A percentile compares a stretch with the other conserved stretches of the same genome.
These are phyloP conservation scores for Fusarium albosuccineum DNA, from an alignment of 2,329 filamentous ascomycete genomes.

Conservation along the genomic window DNA sequence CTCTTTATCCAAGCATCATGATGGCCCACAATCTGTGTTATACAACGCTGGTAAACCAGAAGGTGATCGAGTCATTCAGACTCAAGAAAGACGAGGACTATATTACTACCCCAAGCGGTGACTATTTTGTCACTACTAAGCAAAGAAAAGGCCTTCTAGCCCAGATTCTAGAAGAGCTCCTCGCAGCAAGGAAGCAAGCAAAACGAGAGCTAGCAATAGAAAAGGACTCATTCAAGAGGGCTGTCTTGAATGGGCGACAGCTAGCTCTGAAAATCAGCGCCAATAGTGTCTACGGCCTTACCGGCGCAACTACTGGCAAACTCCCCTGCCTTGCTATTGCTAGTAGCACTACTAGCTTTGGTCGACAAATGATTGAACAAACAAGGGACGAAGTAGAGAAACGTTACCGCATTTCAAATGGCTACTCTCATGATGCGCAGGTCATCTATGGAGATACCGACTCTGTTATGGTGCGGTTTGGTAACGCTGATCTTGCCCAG, in stretches of 20 bases:
- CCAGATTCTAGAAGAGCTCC: slow-evolving; percentile 94
- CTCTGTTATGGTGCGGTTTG: slow-evolving; percentile 99
- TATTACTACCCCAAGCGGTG: slow-evolving; percentile 93
- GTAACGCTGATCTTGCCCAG: slow-evolving; percentile 85
- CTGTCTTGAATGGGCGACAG: slow-evolving; percentile 96
- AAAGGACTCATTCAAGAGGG: slow-evolving; percentile 97
- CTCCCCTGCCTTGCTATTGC: slow-evolving; percentile 95
- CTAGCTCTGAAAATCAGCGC: slow-evolving; percentile 95
- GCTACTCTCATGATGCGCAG: slow-evolving; percentile 92
- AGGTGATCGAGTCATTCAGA: slow-evolving; percentile 78
- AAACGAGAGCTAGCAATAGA: slow-evolving; percentile 91
- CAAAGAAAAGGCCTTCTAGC: slow-evolving; percentile 91
- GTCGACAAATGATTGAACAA: slow-evolving; percentile 98
- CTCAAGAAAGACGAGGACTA: slow-evolving; percentile 94
- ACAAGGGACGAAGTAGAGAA: slow-evolving; percentile 96
- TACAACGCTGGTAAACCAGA: slow-evolving; percentile 84
- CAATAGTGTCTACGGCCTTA: slow-evolving; percentile 98
- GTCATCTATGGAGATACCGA: slow-evolving; percentile 99
- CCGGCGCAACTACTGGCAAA: slow-evolving; percentile 95
- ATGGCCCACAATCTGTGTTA: slow-evolving; percentile 99
- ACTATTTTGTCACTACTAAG: slow-evolving; percentile 90
- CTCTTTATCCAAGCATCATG: slow-evolving; percentile 98
- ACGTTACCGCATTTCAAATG: slow-evolving; percentile 91
- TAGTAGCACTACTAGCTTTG: slow-evolving; percentile 96
- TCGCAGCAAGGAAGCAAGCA: slow-evolving; percentile 92